A percentile compares a stretch with the other conserved stretches of the same genome.
phyloP scores from a whole-genome alignment of 306 rosid genomes.

The Heteromeles arbutifolia region DNA sequence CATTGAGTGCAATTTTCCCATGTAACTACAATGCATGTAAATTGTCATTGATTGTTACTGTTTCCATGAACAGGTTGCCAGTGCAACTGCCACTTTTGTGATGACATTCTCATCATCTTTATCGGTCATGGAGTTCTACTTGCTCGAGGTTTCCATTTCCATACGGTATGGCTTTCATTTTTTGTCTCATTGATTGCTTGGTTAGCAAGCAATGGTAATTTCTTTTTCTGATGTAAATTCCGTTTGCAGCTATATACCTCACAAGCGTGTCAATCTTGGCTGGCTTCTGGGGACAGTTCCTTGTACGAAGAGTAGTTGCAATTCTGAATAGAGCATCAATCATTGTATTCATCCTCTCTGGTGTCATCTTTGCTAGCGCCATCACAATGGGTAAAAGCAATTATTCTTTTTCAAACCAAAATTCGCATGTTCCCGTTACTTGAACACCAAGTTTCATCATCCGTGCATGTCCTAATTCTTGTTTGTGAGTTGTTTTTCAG shows the following conservation, averaged over 20 bases:
- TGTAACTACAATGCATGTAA: neutral
- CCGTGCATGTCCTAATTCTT: neutral
- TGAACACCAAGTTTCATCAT: neutral
- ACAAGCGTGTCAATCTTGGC: constrained; percentile 57
- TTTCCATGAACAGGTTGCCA: constrained; percentile 60
- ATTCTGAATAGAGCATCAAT: constrained; percentile 64
- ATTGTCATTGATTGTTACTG: neutral
- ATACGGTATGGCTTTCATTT: constrained; percentile 40
- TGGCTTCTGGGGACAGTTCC: constrained; percentile 78
- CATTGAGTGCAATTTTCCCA: neutral
- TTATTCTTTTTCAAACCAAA: neutral
- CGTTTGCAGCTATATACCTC: constrained; percentile 64
- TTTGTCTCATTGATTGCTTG: neutral
- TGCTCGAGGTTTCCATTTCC: constrained; percentile 86
- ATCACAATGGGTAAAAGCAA: constrained; percentile 68
- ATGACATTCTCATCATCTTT: constrained; percentile 85
- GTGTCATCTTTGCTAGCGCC: constrained; percentile 77
- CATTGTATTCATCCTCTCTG: constrained; percentile 81
- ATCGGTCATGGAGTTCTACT: constrained; percentile 77
- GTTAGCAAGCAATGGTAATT: neutral
- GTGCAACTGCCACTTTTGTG: constrained; percentile 89
- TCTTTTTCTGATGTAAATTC: neutral
- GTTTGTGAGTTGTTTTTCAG: constrained; percentile 21
- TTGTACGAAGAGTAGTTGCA: constrained; percentile 49
- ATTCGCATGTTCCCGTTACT: neutral